These are phyloP conservation scores for Wilcoxina mikolae DNA, from an alignment of 495 filamentous ascomycete genomes.

Conservation along the genomic window DNA sequence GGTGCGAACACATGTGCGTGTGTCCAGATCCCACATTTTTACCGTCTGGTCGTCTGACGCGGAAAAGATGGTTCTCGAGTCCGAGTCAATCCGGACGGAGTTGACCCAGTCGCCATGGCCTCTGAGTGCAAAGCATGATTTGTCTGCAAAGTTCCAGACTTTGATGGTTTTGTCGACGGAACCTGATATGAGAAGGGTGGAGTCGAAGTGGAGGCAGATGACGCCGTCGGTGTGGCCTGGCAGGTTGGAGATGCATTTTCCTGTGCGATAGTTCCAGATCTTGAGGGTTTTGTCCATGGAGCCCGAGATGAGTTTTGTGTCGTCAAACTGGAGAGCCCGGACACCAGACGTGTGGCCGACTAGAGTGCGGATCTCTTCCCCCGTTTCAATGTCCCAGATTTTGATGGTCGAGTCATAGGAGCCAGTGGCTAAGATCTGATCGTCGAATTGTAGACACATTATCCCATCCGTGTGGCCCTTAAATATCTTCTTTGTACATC, in stretches of 20 bases:
- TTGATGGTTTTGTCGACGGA: conserved; percentile 82
- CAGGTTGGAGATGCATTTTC: conserved; percentile 69
- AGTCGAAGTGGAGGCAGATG: conserved; percentile 73
- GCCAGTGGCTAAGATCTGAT: conserved; percentile 79
- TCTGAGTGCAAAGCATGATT: conserved; percentile 58
- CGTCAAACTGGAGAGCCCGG: conserved; percentile 82
- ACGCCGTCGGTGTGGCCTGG: conserved; percentile 65
- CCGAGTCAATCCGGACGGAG: conserved; percentile 64
- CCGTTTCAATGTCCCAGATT: conserved; percentile 86
- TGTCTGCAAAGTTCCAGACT: conserved; percentile 82
- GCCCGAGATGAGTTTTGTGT: conserved; percentile 75
- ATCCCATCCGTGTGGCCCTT: conserved; percentile 86
- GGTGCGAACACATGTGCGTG: conserved; percentile 54
- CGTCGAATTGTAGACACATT: conserved; percentile 91
- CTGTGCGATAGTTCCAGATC: conserved; percentile 94
- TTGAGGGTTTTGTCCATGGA: conserved; percentile 66
- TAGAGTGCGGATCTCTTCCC: conserved; percentile 68
- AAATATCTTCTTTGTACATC: conserved; percentile 67
- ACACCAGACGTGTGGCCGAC: conserved; percentile 68
- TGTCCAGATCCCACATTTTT: conserved; percentile 87
- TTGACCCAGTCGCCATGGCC: conserved; percentile 94
- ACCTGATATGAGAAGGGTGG: conserved; percentile 66
- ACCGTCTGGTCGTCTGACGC: conserved; percentile 88
- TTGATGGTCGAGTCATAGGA: conserved; percentile 92
- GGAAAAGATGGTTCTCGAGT: conserved; percentile 72